phyloP scores from a whole-genome alignment of 176 grass and related monocot species.

The Thalia dealbata region DNA sequence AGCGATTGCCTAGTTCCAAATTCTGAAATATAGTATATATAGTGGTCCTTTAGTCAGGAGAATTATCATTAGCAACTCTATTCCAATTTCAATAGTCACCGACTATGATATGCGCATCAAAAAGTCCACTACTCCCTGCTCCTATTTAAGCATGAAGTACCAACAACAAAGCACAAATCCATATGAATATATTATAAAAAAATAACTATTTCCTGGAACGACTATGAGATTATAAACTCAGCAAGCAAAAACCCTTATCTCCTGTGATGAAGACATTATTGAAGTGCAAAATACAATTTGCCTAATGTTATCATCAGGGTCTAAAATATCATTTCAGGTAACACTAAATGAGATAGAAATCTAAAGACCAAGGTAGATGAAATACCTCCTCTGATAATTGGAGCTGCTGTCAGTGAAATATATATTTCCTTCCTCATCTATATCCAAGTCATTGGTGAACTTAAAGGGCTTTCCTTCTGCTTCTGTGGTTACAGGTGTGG shows the following conservation, averaged over 20 bases:
- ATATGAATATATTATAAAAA: background rate
- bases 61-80: background rate
- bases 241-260: background rate
- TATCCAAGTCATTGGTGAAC: conserved; percentile 90
- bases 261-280: background rate
- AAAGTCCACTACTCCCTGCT: background rate
- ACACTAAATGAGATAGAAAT: background rate
- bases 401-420: conserved; percentile 91
- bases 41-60: background rate
- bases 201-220: background rate
- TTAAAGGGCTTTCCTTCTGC: conserved; percentile 78
- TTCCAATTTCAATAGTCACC: background rate
- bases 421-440: conserved; percentile 66
- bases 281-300: too few relatives aligned
- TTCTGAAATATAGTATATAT: background rate
- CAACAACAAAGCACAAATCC: background rate
- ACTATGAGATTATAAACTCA: too few relatives aligned
- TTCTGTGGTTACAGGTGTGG: conserved; percentile 58
- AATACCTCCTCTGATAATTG: conserved; percentile 74
- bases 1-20: background rate
- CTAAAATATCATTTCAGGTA: background rate
- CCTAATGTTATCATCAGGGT: too few relatives aligned
- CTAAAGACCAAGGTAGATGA: background rate
- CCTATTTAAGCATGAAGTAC: background rate
- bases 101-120: background rate